These are phyloP conservation scores for Paecilomyces dactylethromorphus DNA, from an alignment of 2,329 filamentous ascomycete genomes.

Conservation along the genomic window DNA sequence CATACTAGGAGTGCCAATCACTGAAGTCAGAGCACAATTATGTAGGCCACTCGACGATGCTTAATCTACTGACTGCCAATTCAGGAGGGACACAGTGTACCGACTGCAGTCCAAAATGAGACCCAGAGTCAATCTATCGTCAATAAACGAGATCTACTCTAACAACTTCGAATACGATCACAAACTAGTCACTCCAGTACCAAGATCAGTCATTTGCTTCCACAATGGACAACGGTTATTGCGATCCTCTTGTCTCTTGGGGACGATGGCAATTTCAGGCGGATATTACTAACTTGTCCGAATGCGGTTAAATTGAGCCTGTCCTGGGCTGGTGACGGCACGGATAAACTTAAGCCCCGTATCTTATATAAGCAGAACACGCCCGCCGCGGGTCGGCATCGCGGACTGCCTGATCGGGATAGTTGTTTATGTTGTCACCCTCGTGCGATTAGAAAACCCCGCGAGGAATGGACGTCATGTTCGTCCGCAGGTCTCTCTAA, in stretches of 20 bases:
- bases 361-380: conserved; percentile 10
- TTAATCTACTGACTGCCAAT: no score
- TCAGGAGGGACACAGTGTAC: no score
- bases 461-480: conserved; percentile 3
- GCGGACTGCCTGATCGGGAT: conserved; percentile 26
- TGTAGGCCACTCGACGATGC: background rate
- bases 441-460: conserved; percentile 7
- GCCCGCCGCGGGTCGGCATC: conserved; percentile 5
- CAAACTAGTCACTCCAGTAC: no score
- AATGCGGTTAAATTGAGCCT: background rate
- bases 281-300: background rate
- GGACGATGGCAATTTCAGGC: background rate
- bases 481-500: background rate
- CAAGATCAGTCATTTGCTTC: background rate
- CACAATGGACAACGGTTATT: background rate
- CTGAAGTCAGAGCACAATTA: background rate
- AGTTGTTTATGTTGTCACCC: conserved; percentile 24
- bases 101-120: no score
- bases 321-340: background rate
- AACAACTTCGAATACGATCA: no score
- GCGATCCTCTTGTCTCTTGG: background rate
- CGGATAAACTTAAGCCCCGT: conserved; percentile 4
- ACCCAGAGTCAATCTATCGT: no score
- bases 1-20: background rate
- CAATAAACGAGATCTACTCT: no score